These are phyloP conservation scores for Aspergillus brunneoviolaceus DNA, from an alignment of 2,329 filamentous ascomycete species.

Conservation along the genomic window DNA sequence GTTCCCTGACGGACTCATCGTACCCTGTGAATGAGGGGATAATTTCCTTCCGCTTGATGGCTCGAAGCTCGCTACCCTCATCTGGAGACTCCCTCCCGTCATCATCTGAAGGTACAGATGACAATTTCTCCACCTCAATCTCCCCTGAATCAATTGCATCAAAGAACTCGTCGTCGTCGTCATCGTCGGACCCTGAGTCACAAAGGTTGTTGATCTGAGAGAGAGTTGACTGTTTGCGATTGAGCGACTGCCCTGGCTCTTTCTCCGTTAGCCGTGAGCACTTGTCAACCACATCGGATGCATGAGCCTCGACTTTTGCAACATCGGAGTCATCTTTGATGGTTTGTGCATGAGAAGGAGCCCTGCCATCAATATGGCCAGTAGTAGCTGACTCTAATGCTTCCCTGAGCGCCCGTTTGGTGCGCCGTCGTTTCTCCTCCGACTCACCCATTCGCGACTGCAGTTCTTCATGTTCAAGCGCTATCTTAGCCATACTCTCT, in stretches of 20 bases:
- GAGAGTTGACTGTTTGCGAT: constrained; percentile 65
- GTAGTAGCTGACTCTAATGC: constrained; percentile 63
- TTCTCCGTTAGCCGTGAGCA: constrained; percentile 11
- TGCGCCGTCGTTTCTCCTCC: constrained; percentile 83
- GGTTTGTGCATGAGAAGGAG: constrained; percentile 32
- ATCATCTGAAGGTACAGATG: constrained; percentile 48
- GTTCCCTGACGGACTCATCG: constrained; percentile 78
- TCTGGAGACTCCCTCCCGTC: constrained; percentile 49
- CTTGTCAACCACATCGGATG: constrained; percentile 12
- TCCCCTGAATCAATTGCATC: constrained; percentile 93
- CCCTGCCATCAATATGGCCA: constrained; percentile 38
- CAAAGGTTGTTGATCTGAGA: constrained; percentile 72
- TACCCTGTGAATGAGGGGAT: constrained; percentile 82
- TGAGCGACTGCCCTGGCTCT: constrained; percentile 28
- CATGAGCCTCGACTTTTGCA: constrained; percentile 35
- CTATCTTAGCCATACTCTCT: constrained; percentile 97
- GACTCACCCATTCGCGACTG: constrained; percentile 85
- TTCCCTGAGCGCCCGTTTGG: constrained; percentile 85
- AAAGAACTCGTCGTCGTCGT: constrained; percentile 82
- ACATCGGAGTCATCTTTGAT: constrained; percentile 35
- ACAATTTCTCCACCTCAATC: constrained; percentile 68
- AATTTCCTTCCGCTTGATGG: constrained; percentile 62
- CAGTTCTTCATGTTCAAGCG: constrained; percentile 86
- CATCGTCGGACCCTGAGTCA: constrained; percentile 70
- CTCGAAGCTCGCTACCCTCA: constrained; percentile 43